phyloP scores from a whole-genome alignment of 169 alveolate species.

The Eimeria brunetti region DNA sequence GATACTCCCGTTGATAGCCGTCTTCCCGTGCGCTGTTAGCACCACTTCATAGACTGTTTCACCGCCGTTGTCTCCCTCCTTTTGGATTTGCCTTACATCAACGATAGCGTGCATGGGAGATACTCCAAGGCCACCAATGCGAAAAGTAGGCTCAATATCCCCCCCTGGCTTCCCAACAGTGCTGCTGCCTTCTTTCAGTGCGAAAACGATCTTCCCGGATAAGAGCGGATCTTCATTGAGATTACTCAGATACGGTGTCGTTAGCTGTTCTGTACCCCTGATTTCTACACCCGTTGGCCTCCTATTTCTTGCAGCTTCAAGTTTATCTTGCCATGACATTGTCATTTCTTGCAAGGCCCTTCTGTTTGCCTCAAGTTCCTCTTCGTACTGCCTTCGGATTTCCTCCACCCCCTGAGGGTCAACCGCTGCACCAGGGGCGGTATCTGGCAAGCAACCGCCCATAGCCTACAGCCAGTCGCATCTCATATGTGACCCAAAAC shows the following conservation, averaged over 20 bases:
- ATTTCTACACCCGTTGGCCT: slow-evolving; percentile 83
- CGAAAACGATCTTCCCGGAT: slow-evolving; percentile 86
- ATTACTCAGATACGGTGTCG: slow-evolving; percentile 86
- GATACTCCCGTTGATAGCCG: slow-evolving; percentile 67
- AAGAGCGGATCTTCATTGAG: slow-evolving; percentile 94
- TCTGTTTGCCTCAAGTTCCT: slow-evolving; percentile 82
- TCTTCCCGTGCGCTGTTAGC: slow-evolving; percentile 71
- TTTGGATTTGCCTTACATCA: neutral
- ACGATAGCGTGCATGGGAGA: slow-evolving; percentile 47
- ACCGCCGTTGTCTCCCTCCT: neutral
- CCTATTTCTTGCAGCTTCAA: slow-evolving; percentile 65
- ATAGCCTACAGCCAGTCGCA: slow-evolving; percentile 59
- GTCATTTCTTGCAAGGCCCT: slow-evolving; percentile 84
- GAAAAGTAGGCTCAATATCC: slow-evolving; percentile 61
- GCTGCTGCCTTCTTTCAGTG: slow-evolving; percentile 84
- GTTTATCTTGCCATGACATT: slow-evolving; percentile 81
- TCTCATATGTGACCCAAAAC: neutral
- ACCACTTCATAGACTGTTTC: slow-evolving; percentile 40
- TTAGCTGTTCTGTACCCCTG: slow-evolving; percentile 80
- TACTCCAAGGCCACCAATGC: slow-evolving; percentile 77
- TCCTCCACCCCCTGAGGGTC: slow-evolving; percentile 72
- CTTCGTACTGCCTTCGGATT: slow-evolving; percentile 79
- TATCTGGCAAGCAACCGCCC: slow-evolving; percentile 32
- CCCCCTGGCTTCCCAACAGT: slow-evolving; percentile 89
- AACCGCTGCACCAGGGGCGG: slow-evolving; percentile 85